Conservation (phyloP, 2,329 filamentous ascomycete genomes). For the Aureobasidium namibiae region DNA sequence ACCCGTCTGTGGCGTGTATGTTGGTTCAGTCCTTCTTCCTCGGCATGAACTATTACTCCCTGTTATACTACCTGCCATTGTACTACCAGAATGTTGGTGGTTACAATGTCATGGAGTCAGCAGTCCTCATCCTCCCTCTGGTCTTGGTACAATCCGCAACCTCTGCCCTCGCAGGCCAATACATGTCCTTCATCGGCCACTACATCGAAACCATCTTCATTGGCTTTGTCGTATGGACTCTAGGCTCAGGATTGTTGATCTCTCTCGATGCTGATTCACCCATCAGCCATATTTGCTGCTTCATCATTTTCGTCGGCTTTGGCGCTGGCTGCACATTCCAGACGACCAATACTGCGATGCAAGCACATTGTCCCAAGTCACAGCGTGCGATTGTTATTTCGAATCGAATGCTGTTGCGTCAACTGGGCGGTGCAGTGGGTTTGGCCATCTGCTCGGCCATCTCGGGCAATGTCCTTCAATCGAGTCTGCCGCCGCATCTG, state of each 20-base stretch:
- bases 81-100: slow-evolving; percentile 42
- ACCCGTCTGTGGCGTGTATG: slow-evolving; percentile 45
- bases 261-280: slow-evolving; percentile 23
- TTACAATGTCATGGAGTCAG: slow-evolving; percentile 43
- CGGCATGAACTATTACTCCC: slow-evolving; percentile 53
- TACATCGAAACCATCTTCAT: slow-evolving; percentile 36
- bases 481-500: slow-evolving; percentile 32
- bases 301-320: slow-evolving; percentile 28
- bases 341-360: slow-evolving; percentile 31
- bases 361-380: slow-evolving; percentile 30
- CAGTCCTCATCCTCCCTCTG: slow-evolving; percentile 38
- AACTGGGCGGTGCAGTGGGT: slow-evolving; percentile 29
- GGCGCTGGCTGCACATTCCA: slow-evolving; percentile 29
- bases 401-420: slow-evolving; percentile 33
- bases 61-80: slow-evolving; percentile 43
- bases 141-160: slow-evolving; percentile 17
- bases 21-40: slow-evolving; percentile 53
- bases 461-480: slow-evolving; percentile 26
- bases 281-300: slow-evolving; percentile 24
- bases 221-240: slow-evolving; percentile 30
- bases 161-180: slow-evolving; percentile 41
- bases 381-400: slow-evolving; percentile 33
- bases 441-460: slow-evolving; percentile 29
- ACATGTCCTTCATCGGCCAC: slow-evolving; percentile 40
- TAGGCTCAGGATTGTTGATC: slow-evolving; percentile 29